These are phyloP conservation scores for Lasiodiplodia sp. DNA, from an alignment of 2,329 filamentous ascomycete genomes.

Conservation along the genomic window DNA sequence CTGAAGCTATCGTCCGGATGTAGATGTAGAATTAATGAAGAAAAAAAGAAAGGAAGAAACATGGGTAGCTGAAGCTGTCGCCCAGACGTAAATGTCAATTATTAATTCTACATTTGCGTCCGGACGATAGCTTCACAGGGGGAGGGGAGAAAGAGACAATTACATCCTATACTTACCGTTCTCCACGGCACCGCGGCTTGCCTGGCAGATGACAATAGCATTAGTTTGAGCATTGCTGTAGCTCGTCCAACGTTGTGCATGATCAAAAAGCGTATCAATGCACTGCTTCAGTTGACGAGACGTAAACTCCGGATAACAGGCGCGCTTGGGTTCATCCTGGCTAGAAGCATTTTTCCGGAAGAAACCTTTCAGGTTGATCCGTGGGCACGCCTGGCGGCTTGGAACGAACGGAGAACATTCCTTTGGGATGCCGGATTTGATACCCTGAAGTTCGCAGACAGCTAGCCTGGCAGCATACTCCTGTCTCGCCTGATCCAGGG, in stretches of 20 bases:
- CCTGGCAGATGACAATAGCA: slow-evolving; percentile 68
- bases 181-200: slow-evolving; percentile 65
- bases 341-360: slow-evolving; percentile 31
- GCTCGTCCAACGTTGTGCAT: slow-evolving; percentile 68
- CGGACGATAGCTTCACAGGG: too few species aligned
- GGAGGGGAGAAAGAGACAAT: neutral
- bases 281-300: slow-evolving; percentile 57
- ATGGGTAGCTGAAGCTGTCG: too few species aligned
- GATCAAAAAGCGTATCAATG: slow-evolving; percentile 60
- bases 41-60: too few species aligned
- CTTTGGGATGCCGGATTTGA: slow-evolving; percentile 58
- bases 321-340: slow-evolving; percentile 32
- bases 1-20: too few species aligned
- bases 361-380: slow-evolving; percentile 36
- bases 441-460: slow-evolving; percentile 67
- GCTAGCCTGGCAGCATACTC: slow-evolving; percentile 69
- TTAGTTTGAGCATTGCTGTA: slow-evolving; percentile 70
- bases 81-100: too few species aligned
- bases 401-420: slow-evolving; percentile 60
- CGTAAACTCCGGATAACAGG: slow-evolving; percentile 46
- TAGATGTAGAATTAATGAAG: too few species aligned
- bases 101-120: too few species aligned
- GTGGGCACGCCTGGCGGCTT: slow-evolving; percentile 43
- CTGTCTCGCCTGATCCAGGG: slow-evolving; percentile 55
- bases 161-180: slow-evolving; percentile 50